phyloP scores from a whole-genome alignment of 805 yeast species.

The Saccharomycopsis malanga region DNA sequence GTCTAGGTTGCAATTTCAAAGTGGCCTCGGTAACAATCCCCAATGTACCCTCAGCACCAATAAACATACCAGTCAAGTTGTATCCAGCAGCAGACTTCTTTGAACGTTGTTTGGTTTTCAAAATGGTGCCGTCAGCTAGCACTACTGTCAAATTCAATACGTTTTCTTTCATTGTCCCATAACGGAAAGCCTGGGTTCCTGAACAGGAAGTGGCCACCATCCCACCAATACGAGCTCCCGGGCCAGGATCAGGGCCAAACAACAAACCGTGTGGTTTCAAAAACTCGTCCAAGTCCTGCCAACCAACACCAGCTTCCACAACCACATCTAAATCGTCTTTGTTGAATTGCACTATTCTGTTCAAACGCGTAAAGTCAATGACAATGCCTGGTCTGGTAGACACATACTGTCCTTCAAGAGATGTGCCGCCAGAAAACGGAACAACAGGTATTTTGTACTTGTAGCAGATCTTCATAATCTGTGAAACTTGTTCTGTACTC shows the following conservation, averaged over 20 bases:
- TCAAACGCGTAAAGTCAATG: slow-evolving; percentile 55
- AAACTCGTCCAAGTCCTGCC: slow-evolving; percentile 61
- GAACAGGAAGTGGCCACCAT: slow-evolving; percentile 74
- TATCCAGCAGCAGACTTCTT: slow-evolving; percentile 77
- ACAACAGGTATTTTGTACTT: slow-evolving; percentile 59
- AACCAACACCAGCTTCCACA: slow-evolving; percentile 74
- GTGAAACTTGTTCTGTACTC: slow-evolving; percentile 59
- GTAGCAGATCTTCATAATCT: slow-evolving; percentile 55
- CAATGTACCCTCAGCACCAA: slow-evolving; percentile 75
- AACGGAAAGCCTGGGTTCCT: slow-evolving; percentile 72
- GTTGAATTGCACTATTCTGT: slow-evolving; percentile 48
- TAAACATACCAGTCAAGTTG: slow-evolving; percentile 64
- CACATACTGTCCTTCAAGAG: slow-evolving; percentile 75
- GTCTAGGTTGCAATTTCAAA: slow-evolving; percentile 58
- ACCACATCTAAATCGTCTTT: slow-evolving; percentile 61
- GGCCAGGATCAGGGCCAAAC: slow-evolving; percentile 76
- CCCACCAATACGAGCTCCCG: slow-evolving; percentile 77
- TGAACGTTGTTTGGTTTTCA: slow-evolving; percentile 69
- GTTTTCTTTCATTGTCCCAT: slow-evolving; percentile 77
- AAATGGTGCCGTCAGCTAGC: slow-evolving; percentile 70
- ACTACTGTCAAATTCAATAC: slow-evolving; percentile 65
- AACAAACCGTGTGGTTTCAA: slow-evolving; percentile 43
- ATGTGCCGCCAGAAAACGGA: slow-evolving; percentile 75
- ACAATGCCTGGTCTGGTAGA: slow-evolving; percentile 62
- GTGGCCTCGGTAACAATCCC: slow-evolving; percentile 78